Conservation (phyloP, 768 basidiomycete species). For the Dentipellis fragilis region DNA sequence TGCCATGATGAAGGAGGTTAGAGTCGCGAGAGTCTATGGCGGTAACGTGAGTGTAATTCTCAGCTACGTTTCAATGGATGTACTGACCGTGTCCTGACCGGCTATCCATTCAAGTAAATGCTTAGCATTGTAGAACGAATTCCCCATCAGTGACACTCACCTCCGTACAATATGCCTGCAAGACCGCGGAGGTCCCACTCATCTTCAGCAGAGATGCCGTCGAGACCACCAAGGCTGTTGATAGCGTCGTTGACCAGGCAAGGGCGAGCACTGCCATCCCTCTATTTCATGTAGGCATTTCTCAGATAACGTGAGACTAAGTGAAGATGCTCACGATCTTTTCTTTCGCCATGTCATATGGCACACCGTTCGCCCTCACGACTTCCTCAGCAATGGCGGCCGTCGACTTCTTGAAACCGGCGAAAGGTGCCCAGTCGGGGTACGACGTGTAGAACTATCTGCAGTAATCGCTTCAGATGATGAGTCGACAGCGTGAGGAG, state of each 20-base stretch:
- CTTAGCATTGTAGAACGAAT: background rate
- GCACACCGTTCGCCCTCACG: background rate
- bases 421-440: background rate
- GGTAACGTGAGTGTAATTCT: background rate
- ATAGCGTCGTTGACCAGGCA: background rate
- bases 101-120: background rate
- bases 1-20: background rate
- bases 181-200: background rate
- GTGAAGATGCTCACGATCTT: background rate
- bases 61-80: background rate
- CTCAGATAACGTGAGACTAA: background rate
- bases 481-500: too few species aligned
- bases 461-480: background rate
- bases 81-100: background rate
- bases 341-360: background rate
- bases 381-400: background rate
- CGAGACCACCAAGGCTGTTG: background rate
- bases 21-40: background rate
- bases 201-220: background rate
- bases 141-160: background rate
- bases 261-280: background rate
- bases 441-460: background rate
- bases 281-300: background rate
- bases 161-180: background rate
- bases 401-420: background rate